Evolutionary conservation across 179 eudicot genomes (phyloP).

Genomic region (Silene vulgaris): DNA sequence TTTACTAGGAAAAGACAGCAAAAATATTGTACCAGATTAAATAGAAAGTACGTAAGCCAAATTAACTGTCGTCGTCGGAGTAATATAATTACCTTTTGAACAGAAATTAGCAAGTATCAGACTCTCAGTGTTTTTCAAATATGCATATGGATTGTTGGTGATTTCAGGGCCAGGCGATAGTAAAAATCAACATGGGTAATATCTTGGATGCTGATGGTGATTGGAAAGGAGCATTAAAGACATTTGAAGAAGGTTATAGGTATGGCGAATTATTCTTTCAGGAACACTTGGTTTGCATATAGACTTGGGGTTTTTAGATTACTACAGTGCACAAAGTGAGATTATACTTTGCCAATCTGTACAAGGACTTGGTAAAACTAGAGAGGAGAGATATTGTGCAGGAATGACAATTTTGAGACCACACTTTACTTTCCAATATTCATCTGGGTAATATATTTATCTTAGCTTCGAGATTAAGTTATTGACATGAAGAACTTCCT

Average conservation of each 20-base stretch:
- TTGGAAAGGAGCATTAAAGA: constrained; percentile 56
- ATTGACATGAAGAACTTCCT: constrained; percentile 4
- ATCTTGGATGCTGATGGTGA: constrained; percentile 68
- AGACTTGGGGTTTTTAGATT: neutral
- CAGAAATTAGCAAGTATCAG: neutral
- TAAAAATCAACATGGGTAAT: constrained; percentile 72
- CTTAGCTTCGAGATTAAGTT: neutral
- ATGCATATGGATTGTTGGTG: constrained; percentile 19
- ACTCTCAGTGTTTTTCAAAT: neutral
- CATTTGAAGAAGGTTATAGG: constrained; percentile 76
- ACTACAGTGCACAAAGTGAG: neutral
- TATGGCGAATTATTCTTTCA: constrained; percentile 18
- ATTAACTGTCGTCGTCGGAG: too few relatives aligned
- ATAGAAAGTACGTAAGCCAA: neutral
- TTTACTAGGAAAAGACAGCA: neutral
- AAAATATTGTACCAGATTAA: neutral
- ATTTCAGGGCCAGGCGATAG: constrained; percentile 88
- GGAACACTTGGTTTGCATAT: constrained; percentile 11
- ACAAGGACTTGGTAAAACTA: constrained; percentile 1
- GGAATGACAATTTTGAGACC: neutral
- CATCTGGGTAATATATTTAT: neutral
- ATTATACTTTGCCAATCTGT: neutral
- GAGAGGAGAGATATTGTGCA: neutral
- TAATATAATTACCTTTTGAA: neutral
- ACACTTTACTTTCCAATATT: neutral